These are phyloP conservation scores for Candida yuanshanica DNA, from an alignment of 805 yeast species.

Conservation along the genomic window DNA sequence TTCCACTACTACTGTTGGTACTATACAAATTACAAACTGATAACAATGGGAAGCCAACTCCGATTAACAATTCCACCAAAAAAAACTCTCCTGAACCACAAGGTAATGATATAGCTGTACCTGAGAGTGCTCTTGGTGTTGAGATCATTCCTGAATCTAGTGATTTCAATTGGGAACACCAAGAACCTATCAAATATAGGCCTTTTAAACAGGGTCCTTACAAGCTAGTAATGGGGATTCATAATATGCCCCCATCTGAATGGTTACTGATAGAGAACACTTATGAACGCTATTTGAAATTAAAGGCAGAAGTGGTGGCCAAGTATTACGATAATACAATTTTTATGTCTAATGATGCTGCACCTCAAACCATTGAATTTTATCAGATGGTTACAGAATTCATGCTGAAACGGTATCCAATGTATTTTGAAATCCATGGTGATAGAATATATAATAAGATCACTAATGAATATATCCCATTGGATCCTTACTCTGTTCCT, in stretches of 20 bases:
- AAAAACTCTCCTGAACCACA: not conserved
- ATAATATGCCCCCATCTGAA: constrained; percentile 42
- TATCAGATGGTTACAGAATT: constrained; percentile 20
- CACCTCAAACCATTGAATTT: constrained; percentile 20
- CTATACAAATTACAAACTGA: constrained; percentile 4
- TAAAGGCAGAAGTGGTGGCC: constrained; percentile 31
- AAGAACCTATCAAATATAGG: constrained; percentile 40
- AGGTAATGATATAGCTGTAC: not conserved
- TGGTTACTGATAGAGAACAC: constrained; percentile 60
- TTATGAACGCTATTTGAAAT: constrained; percentile 39
- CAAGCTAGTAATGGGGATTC: constrained; percentile 58
- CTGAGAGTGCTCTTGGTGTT: constrained; percentile 2
- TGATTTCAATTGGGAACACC: constrained; percentile 38
- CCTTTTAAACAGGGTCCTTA: constrained; percentile 61
- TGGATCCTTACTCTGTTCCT: constrained; percentile 20
- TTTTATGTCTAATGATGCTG: constrained; percentile 26
- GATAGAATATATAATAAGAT: constrained; percentile 21
- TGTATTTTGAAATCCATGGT: constrained; percentile 18
- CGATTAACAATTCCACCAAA: not conserved
- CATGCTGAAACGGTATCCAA: constrained; percentile 22
- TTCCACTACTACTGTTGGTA: constrained; percentile 2
- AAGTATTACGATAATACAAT: constrained; percentile 29
- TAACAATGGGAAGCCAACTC: not conserved
- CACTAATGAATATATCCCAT: constrained; percentile 21
- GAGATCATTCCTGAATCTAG: constrained; percentile 27